Evolutionary conservation across 2,329 filamentous ascomycete genomes (phyloP), one percentile per base, ranked within the genome.

Genomic region (Fusarium brachygibbosum): DNA sequence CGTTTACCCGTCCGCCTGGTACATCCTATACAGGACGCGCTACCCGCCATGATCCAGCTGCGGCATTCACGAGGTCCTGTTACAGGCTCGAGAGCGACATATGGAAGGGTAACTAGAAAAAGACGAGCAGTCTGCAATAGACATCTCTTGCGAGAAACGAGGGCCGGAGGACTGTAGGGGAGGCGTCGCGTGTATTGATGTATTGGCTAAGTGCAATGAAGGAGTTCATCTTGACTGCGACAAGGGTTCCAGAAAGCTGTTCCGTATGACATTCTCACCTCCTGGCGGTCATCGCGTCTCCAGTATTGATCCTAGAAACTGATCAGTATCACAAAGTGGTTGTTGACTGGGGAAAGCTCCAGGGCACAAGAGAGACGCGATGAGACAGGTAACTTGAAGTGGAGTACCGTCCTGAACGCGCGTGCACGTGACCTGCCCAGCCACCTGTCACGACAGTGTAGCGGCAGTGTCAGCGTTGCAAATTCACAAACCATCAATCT

Each of bases 151-250:
- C 84, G 87, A 87, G 91, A 90, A 90, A 91, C 83, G 84, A 84
- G 84, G 83, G 84, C 86, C 88, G 92, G 90, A 90, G 87, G 87
- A 93, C 93, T 93, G 86, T 91, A 79, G 84, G 87, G 91, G 89
- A 90, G 90, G 91, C 89, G 88, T 83, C 82, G 86, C 91, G 92
- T 91, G 85, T 74, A 54, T 60, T 68, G 64, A 50, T 60, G 62
- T 72, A 66, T 55, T 54, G 52, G 38, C 34, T 55, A 42, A 63
- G 70, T 67, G 67, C 71, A 61, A 71, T 80, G 83, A 87, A 85
- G 85, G 85, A 84, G 79, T 75, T 78, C 73, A 71, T 53, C 74
- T 72, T 75, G 70, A 71, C 70, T 54, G 72, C 49, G 49, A 68
- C 58, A 56, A 32, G 53, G 51, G 51, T 16, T 45, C 46, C 44